A percentile compares a stretch with the other conserved stretches of the same genome.
These are phyloP conservation scores for Cavenderia fasciculata DNA, from an alignment of 78 protist species.

Conservation along the genomic window DNA sequence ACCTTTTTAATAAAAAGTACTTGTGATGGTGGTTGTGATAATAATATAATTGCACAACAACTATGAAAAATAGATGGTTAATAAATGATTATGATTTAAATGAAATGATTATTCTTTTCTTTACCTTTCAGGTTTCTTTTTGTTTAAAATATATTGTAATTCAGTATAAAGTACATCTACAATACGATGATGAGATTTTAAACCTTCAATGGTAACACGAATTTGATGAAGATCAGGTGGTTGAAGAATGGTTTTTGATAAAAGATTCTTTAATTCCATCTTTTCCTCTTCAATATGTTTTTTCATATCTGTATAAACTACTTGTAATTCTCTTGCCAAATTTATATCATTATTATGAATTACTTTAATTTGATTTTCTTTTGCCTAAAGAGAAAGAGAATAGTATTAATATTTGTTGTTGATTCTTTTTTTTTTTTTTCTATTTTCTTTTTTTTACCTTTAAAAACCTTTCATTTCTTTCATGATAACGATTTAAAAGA, in stretches of 20 bases:
- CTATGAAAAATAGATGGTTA: too few relatives aligned
- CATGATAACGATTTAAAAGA: constrained; percentile 28
- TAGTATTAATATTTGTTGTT: too few relatives aligned
- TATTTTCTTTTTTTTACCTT: too few relatives aligned
- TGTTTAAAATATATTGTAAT: constrained; percentile 38
- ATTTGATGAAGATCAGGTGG: constrained; percentile 58
- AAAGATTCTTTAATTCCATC: constrained; percentile 39
- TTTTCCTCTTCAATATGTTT: constrained; percentile 73
- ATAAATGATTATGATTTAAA: too few relatives aligned
- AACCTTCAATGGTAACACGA: constrained; percentile 39
- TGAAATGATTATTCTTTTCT: too few relatives aligned
- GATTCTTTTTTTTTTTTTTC: too few relatives aligned
- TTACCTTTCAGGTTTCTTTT: constrained; percentile 72
- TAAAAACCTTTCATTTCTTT: constrained; percentile 28
- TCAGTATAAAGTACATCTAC: constrained; percentile 52
- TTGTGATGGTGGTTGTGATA: constrained; percentile 59
- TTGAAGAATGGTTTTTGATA: constrained; percentile 35
- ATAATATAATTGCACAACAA: constrained; percentile 50
- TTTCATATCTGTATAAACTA: constrained; percentile 45
- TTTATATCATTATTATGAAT: neutral
- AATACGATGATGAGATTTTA: constrained; percentile 63
- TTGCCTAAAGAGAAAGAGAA: too few relatives aligned
- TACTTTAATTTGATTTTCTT: constrained; percentile 46
- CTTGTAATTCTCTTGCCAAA: constrained; percentile 34
- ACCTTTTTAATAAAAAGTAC: constrained; percentile 63